A percentile compares a stretch with the other conserved stretches of the same genome.
These are phyloP conservation scores for Teratosphaeria zuluensis DNA, from an alignment of 2,329 filamentous ascomycete species.

Conservation along the genomic window DNA sequence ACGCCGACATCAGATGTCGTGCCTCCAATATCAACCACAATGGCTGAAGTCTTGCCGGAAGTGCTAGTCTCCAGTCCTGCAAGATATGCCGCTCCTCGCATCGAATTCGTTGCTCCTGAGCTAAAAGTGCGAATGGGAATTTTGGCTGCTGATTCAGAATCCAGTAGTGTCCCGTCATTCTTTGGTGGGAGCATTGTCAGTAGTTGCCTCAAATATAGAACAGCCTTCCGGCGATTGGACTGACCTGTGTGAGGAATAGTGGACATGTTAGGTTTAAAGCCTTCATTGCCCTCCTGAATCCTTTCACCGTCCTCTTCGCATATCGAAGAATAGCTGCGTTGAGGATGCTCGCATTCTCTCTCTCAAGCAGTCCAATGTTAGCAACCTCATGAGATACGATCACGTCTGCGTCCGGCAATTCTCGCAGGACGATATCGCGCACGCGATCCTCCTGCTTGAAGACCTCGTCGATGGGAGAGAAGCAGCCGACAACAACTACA, in stretches of 20 bases:
- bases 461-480: slow-evolving; percentile 47
- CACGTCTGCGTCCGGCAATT: slow-evolving; percentile 40
- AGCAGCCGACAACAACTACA: slow-evolving; percentile 49
- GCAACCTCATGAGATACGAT: slow-evolving; percentile 44
- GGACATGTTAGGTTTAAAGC: slow-evolving; percentile 36
- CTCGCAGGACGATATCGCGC: slow-evolving; percentile 37
- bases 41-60: slow-evolving; percentile 21
- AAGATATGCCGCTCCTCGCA: slow-evolving; percentile 50
- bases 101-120: slow-evolving; percentile 44
- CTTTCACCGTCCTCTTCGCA: slow-evolving; percentile 36
- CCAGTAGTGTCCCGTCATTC: slow-evolving; percentile 43
- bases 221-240: not conserved
- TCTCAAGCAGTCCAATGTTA: slow-evolving; percentile 40
- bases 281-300: slow-evolving; percentile 38
- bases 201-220: not conserved
- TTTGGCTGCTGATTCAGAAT: slow-evolving; percentile 36
- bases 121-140: slow-evolving; percentile 44
- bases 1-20: slow-evolving; percentile 56
- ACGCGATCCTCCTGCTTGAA: slow-evolving; percentile 47
- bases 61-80: slow-evolving; percentile 26
- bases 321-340: slow-evolving; percentile 41
- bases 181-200: not conserved
- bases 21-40: slow-evolving; percentile 58
- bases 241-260: slow-evolving; percentile 39
- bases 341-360: slow-evolving; percentile 43